Percentiles rank a stretch among this genome's conserved stretches.
phyloP scores from a whole-genome alignment of 441 rosid species.

The Syzygium malaccense region DNA sequence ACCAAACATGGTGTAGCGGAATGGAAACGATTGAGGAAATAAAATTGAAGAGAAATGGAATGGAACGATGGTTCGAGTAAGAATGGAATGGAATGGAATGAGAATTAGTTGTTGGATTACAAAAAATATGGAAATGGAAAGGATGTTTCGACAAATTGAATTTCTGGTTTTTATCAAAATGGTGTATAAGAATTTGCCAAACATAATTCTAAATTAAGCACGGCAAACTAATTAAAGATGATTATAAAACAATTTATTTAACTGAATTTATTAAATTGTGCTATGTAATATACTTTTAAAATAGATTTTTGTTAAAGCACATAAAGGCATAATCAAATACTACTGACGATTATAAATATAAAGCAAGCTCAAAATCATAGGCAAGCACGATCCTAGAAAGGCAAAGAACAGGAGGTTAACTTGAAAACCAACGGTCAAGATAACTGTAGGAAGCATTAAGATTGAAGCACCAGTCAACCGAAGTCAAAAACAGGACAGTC shows the following conservation, averaged over 20 bases:
- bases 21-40: background rate
- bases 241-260: background rate
- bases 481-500: background rate
- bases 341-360: background rate
- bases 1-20: background rate
- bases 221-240: background rate
- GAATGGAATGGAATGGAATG: background rate
- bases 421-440: background rate
- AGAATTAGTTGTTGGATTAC: background rate
- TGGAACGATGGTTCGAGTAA: accelerated
- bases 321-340: background rate
- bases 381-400: background rate
- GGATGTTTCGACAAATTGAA: background rate
- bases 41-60: background rate
- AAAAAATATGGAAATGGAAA: background rate
- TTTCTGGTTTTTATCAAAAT: background rate
- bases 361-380: background rate
- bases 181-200: background rate
- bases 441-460: background rate
- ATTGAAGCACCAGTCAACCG: background rate
- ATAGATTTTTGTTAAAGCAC: background rate
- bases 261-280: background rate
- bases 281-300: background rate
- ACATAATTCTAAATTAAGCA: background rate
- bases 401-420: background rate